Percentiles rank a stretch among this genome's conserved stretches.
Conservation (phyloP, 2,329 filamentous ascomycete species). For the Graphiopsis chlorocephala region DNA sequence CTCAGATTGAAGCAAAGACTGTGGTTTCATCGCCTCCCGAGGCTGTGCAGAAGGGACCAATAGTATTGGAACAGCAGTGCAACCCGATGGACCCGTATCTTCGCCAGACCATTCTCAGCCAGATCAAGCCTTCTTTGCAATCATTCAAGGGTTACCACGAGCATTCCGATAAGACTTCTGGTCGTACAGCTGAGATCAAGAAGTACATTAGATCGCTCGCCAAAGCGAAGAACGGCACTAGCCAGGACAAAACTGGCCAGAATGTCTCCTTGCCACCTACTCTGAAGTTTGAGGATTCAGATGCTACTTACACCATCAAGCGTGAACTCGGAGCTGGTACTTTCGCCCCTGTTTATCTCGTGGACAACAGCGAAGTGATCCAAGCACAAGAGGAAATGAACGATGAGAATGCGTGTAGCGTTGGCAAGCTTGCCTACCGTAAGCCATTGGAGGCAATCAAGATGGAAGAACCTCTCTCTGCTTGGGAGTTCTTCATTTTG, state of each 20-base stretch:
- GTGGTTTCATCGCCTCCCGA: constrained; percentile 34
- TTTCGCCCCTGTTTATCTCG: constrained; percentile 91
- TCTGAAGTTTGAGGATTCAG: constrained; percentile 65
- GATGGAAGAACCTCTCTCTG: constrained; percentile 82
- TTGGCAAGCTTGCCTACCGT: constrained; percentile 62
- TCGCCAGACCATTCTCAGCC: constrained; percentile 70
- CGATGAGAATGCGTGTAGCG: constrained; percentile 45
- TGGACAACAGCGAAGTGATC: constrained; percentile 57
- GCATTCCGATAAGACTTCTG: constrained; percentile 61
- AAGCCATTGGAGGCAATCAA: constrained; percentile 78
- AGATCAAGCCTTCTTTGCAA: constrained; percentile 68
- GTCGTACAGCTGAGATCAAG: constrained; percentile 71
- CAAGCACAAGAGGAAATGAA: constrained; percentile 36
- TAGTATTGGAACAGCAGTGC: constrained; percentile 79
- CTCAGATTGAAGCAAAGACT: constrained; percentile 31
- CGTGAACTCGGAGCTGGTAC: constrained; percentile 88
- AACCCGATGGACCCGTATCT: constrained; percentile 83
- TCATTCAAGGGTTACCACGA: constrained; percentile 80
- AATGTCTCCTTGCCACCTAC: constrained; percentile 60
- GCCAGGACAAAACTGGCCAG: constrained; percentile 60
- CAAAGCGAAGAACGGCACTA: constrained; percentile 53
- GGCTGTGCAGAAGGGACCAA: constrained; percentile 60
- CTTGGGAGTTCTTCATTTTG: constrained; percentile 98
- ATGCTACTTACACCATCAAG: constrained; percentile 71
- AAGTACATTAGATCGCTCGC: constrained; percentile 70